These are phyloP conservation scores for Tranzscheliella williamsii DNA, from an alignment of 1,284 basidiomycete species.

Conservation along the genomic window DNA sequence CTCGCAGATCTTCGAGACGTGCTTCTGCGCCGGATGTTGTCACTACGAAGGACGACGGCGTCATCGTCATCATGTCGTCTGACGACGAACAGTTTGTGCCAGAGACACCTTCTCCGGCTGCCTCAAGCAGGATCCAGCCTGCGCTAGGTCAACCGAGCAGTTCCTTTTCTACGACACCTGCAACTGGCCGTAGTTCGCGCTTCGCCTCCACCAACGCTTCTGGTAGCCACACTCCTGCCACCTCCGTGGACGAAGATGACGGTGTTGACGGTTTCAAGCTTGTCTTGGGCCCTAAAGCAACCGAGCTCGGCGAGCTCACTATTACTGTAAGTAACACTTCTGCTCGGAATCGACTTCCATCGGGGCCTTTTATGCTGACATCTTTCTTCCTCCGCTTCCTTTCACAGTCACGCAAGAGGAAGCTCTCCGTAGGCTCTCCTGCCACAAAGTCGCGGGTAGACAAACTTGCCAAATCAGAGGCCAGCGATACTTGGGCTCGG, in stretches of 20 bases:
- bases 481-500: too few species aligned
- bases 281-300: too few species aligned
- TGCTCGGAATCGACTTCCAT: too few species aligned
- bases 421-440: too few species aligned
- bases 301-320: too few species aligned
- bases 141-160: background rate
- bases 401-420: background rate
- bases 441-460: too few species aligned
- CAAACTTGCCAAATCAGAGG: too few species aligned
- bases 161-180: slow-evolving; percentile 17
- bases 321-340: too few species aligned
- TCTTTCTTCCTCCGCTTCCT: too few species aligned
- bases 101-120: background rate
- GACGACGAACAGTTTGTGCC: background rate
- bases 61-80: background rate
- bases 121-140: background rate
- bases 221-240: slow-evolving; percentile 38
- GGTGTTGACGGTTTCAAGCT: too few species aligned
- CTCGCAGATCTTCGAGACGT: background rate
- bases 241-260: slow-evolving; percentile 26
- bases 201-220: slow-evolving; percentile 25
- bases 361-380: too few species aligned
- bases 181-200: slow-evolving; percentile 23
- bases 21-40: background rate
- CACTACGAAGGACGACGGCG: background rate